Base-by-base conservation (phyloP, 805 yeast genomes). In the Ogataea nonfermentans region DNA sequence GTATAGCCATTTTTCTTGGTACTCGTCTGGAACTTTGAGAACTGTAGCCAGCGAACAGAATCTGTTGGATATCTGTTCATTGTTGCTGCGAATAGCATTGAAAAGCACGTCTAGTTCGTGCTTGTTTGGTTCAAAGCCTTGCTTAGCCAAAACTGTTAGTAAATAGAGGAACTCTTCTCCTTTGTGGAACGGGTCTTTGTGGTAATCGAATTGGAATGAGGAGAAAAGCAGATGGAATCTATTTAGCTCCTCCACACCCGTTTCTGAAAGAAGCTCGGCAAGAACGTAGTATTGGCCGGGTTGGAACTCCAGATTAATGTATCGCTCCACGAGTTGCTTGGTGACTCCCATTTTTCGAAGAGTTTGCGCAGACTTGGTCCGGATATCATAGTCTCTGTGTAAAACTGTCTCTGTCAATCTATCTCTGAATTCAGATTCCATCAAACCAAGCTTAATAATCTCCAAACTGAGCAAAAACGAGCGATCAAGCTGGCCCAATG, bases 341-440 rank as follows among this genome's bases (percentile, higher is more conserved):
- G 12, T 6, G 4, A 9, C 16, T 24, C n/a, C 16, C 12, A 37
- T n/a, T 12, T 23, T 23, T 7, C 29, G n/a, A 12, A 78, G 46
- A 4, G 74, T 62, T 12, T 47, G 38, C 0, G 76, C 66, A 9
- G 76, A 73, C 12, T 71, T 42, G 22, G 68, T 62, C 24, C 76
- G 62, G 0, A 70, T 44, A 1, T 66, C 71, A 31, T 68, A 65
- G 39, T 75, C 74, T 24, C 66, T 59, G 33, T 68, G 61, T 20
- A 47, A 46, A 14, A 68, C 44, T 8, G 65, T 63, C 14, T 63
- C 62, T 0, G 49, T 36, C 6, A 77, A 48, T 35, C 58, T 58
- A 1, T 54, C 55, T 0, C 63, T 25, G 40, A 74, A 68, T 0
- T 58, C 44, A 0, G 34, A 30, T 11, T 26, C 29, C 37, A 66